phyloP scores from a whole-genome alignment of 805 yeast genomes.

The Yarrowia deformans region DNA sequence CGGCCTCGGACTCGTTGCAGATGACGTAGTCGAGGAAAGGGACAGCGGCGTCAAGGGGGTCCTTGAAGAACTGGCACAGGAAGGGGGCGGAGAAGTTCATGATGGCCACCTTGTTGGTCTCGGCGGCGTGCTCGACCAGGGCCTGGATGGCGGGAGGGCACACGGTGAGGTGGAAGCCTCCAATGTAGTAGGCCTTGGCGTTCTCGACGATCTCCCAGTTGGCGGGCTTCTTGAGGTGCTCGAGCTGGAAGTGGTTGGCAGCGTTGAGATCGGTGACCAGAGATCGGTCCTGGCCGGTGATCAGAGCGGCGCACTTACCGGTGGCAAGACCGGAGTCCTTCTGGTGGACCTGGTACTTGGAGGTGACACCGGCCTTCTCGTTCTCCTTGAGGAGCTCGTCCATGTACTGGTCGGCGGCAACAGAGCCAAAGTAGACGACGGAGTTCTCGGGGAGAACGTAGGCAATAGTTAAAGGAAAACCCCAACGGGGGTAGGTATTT shows the following conservation, averaged over 20 bases:
- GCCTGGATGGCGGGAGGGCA: slow-evolving; percentile 92
- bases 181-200: slow-evolving; percentile 87
- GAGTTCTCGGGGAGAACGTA: slow-evolving; percentile 80
- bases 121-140: slow-evolving; percentile 92
- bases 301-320: slow-evolving; percentile 97
- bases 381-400: slow-evolving; percentile 84
- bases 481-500: too few relatives aligned
- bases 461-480: too few relatives aligned
- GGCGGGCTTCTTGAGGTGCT: slow-evolving; percentile 85
- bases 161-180: slow-evolving; percentile 99
- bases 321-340: slow-evolving; percentile 64
- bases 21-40: slow-evolving; percentile 91
- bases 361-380: slow-evolving; percentile 82
- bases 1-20: slow-evolving; percentile 98
- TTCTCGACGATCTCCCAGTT: slow-evolving; percentile 86
- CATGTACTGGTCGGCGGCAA: slow-evolving; percentile 89
- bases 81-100: slow-evolving; percentile 96
- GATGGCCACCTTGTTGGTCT: slow-evolving; percentile 73
- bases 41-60: slow-evolving; percentile 75
- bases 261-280: slow-evolving; percentile 96
- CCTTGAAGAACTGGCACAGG: slow-evolving; percentile 94
- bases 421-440: slow-evolving; percentile 94
- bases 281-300: slow-evolving; percentile 87
- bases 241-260: slow-evolving; percentile 93
- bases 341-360: slow-evolving; percentile 79